Evolutionary conservation across 139 green algal genomes (phyloP), one percentile per base, ranked within the genome.

Genomic region (Parachlorella kessleri): DNA sequence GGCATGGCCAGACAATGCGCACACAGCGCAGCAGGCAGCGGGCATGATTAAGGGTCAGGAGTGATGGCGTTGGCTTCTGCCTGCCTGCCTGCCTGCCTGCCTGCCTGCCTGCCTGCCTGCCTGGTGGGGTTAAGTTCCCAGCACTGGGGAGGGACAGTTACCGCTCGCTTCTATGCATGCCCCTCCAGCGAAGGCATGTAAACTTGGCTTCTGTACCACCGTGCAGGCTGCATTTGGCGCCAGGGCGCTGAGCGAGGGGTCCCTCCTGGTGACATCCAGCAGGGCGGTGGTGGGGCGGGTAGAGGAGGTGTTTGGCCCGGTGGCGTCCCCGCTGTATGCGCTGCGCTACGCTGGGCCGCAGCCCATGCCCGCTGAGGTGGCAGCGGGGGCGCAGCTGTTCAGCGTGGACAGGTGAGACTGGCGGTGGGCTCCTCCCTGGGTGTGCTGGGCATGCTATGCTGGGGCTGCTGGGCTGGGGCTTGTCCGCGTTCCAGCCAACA

Each of bases 271-370:
- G 32, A 54, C 85, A 37, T 70, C 67, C 38, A 78, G 82, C 28
- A 83, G 77, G 37, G 70, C 63, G 2, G 38, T 70, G 9, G 54
- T 91, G 2, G 86, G 86, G 4, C 68, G 72, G n/a, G 66, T 91
- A 7, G 86, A 91, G 59, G 86, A 91, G 71, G 81, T 88, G 2
- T 91, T 91, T 84, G 86, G 86, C 8, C 86, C 86, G 3, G 75
- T 81, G 64, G n/a, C 3, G 26, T 35, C 30, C 53, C 84, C 84
- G 30, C 55, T 91, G 48, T 91, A 91, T 37, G 68, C 77, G 40
- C 73, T 90, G 69, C 77, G 86, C 37, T 90, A 87, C 38, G 76
- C 72, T 3, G 86, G 83, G 1, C 42, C 39, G 6, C 70, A 64
- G 39, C 53, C 78, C 9, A 67, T 79, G 66, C 74, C 81, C 0